phyloP scores from a whole-genome alignment of 371 early-diverging fungal genomes.

The Batrachochytrium dendrobatidis region DNA sequence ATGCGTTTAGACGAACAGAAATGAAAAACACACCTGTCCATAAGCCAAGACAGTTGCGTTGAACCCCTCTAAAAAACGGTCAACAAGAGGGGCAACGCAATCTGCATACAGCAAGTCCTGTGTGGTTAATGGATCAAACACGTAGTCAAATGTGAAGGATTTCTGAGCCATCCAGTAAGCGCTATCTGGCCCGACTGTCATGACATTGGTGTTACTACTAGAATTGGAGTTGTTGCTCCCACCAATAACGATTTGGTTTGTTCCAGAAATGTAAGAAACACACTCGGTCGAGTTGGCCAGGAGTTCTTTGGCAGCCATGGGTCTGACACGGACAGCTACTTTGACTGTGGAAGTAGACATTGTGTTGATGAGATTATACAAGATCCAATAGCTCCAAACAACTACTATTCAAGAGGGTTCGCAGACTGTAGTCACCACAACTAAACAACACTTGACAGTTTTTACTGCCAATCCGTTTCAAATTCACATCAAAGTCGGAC shows the following conservation, averaged over 20 bases:
- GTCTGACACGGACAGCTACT: conserved; percentile 76
- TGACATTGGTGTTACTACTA: neutral
- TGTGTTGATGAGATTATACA: neutral
- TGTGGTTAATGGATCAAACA: conserved; percentile 43
- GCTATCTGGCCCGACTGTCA: too few species aligned
- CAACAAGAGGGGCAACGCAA: conserved; percentile 65
- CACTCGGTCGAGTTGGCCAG: conserved; percentile 60
- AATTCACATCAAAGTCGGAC: too few species aligned
- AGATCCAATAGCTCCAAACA: too few species aligned
- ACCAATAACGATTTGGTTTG: conserved; percentile 12
- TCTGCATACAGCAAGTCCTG: conserved; percentile 74
- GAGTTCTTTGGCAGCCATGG: conserved; percentile 68
- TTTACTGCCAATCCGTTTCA: too few species aligned
- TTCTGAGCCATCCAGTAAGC: conserved; percentile 1
- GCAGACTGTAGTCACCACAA: too few species aligned
- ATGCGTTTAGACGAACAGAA: neutral
- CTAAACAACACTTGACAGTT: too few species aligned
- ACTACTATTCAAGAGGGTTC: too few species aligned
- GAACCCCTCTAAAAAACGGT: conserved; percentile 78
- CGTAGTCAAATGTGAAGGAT: conserved; percentile 35
- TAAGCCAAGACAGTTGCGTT: conserved; percentile 97
- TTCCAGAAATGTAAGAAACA: conserved; percentile 30
- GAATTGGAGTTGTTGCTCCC: neutral
- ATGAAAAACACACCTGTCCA: conserved; percentile 47
- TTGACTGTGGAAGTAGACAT: conserved; percentile 40